A percentile compares a stretch with the other conserved stretches of the same genome.
These are phyloP conservation scores for Rhizopogon vulgaris DNA, from an alignment of 768 basidiomycete species.

Conservation along the genomic window DNA sequence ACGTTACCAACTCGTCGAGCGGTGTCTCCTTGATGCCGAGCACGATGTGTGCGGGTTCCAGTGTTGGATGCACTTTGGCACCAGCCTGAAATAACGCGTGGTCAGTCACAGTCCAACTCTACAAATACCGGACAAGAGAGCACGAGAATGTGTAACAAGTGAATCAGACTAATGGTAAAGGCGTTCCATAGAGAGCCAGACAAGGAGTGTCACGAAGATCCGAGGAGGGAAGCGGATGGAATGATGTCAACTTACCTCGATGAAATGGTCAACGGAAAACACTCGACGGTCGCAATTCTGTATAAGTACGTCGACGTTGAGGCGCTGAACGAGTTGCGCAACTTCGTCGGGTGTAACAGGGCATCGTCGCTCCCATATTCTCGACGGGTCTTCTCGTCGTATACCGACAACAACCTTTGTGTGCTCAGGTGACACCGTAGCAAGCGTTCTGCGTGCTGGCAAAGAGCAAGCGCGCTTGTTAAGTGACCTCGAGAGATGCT, in stretches of 20 bases:
- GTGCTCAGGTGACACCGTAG: slow-evolving; percentile 14
- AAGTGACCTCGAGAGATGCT: slow-evolving; percentile 6
- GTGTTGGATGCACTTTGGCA: slow-evolving; percentile 52
- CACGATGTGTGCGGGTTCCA: slow-evolving; percentile 64
- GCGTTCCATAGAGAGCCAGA: neutral
- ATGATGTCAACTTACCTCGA: slow-evolving; percentile 41
- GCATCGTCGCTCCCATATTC: slow-evolving; percentile 84
- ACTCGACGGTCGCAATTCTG: slow-evolving; percentile 74
- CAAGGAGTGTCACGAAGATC: neutral
- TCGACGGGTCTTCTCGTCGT: slow-evolving; percentile 68
- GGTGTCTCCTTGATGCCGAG: slow-evolving; percentile 89
- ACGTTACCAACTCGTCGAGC: slow-evolving; percentile 50
- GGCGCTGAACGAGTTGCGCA: slow-evolving; percentile 45
- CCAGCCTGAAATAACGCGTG: slow-evolving; percentile 53
- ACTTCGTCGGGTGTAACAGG: slow-evolving; percentile 80
- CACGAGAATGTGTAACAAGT: neutral
- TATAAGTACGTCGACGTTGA: slow-evolving; percentile 62
- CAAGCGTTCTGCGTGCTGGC: slow-evolving; percentile 16
- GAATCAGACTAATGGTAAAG: slow-evolving; percentile 2
- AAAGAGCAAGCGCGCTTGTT: slow-evolving; percentile 11
- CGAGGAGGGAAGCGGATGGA: neutral
- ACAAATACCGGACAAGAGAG: neutral
- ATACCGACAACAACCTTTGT: slow-evolving; percentile 44
- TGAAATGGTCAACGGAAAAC: slow-evolving; percentile 58
- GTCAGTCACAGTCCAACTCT: neutral